These are phyloP conservation scores for Thyridium curvatum DNA, from an alignment of 2,329 filamentous ascomycete genomes.

Conservation along the genomic window DNA sequence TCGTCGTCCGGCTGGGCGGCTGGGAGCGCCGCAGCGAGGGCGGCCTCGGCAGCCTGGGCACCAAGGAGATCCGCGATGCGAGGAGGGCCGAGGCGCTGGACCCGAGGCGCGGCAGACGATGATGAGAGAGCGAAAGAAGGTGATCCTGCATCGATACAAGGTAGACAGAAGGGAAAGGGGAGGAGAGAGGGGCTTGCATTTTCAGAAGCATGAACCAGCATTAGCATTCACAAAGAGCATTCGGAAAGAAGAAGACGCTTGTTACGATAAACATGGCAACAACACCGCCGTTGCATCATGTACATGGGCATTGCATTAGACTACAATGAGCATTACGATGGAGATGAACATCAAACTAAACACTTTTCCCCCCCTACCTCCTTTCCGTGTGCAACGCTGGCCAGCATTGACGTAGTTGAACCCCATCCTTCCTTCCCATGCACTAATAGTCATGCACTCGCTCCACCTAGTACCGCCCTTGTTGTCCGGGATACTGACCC, in stretches of 20 bases:
- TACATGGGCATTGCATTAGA: too few relatives aligned
- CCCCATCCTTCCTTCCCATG: too few relatives aligned
- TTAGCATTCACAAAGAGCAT: not conserved
- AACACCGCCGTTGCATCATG: too few relatives aligned
- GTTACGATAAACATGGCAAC: constrained; percentile 3
- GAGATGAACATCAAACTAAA: not conserved
- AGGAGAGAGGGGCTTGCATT: too few relatives aligned
- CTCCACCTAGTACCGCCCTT: not conserved
- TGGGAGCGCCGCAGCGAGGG: constrained; percentile 75
- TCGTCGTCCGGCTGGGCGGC: constrained; percentile 60
- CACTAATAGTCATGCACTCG: too few relatives aligned
- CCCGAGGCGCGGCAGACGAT: constrained; percentile 63
- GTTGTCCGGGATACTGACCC: constrained; percentile 3
- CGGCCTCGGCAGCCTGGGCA: constrained; percentile 81
- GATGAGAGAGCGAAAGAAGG: constrained; percentile 3
- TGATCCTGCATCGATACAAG: too few relatives aligned
- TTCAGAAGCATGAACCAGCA: not conserved
- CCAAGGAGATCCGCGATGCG: constrained; percentile 85
- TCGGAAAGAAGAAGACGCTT: constrained; percentile 3
- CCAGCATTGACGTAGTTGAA: too few relatives aligned
- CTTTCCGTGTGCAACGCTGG: too few relatives aligned
- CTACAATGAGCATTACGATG: too few relatives aligned
- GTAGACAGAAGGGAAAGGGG: too few relatives aligned
- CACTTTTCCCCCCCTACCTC: not conserved
- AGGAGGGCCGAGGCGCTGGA: constrained; percentile 74